Evolutionary conservation across 2,329 filamentous ascomycete genomes (phyloP).

Genomic region (Thielaviopsis ethacetica): DNA sequence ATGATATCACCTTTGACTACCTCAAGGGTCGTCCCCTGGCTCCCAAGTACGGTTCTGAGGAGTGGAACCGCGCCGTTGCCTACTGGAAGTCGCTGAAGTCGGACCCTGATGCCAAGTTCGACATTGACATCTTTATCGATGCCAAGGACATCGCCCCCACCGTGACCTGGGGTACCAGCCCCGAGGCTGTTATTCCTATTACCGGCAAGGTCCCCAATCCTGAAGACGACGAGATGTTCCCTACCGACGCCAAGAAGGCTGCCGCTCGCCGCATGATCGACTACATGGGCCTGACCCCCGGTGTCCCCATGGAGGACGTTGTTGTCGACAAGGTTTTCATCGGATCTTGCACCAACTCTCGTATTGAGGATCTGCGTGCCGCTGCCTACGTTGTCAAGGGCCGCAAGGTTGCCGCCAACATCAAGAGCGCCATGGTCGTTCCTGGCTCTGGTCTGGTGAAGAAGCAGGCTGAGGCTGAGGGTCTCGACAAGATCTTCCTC

Average conservation of each 20-base stretch:
- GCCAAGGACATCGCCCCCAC: conserved; percentile 88
- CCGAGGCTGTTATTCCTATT: conserved; percentile 91
- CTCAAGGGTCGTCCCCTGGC: conserved; percentile 82
- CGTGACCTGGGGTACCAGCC: conserved; percentile 91
- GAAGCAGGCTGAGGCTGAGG: conserved; percentile 76
- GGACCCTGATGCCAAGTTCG: conserved; percentile 77
- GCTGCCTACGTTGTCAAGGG: conserved; percentile 78
- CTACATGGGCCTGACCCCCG: conserved; percentile 86
- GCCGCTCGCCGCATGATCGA: conserved; percentile 69
- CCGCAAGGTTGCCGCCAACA: conserved; percentile 69
- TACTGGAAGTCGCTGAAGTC: conserved; percentile 83
- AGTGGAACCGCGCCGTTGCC: conserved; percentile 75
- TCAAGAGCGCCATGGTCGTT: conserved; percentile 92
- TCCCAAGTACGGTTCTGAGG: conserved; percentile 64
- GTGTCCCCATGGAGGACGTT: conserved; percentile 86
- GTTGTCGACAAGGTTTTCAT: conserved; percentile 92
- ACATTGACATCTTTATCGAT: conserved; percentile 77
- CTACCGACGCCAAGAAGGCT: conserved; percentile 62
- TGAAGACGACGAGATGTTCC: conserved; percentile 47
- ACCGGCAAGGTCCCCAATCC: conserved; percentile 81
- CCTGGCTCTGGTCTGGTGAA: conserved; percentile 92
- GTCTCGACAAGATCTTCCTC: conserved; percentile 78
- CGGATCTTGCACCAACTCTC: conserved; percentile 91
- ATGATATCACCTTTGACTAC: conserved; percentile 88
- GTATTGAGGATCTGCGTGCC: conserved; percentile 86